Base-by-base conservation (phyloP, 768 basidiomycete genomes). In the Amanita muscaria region DNA sequence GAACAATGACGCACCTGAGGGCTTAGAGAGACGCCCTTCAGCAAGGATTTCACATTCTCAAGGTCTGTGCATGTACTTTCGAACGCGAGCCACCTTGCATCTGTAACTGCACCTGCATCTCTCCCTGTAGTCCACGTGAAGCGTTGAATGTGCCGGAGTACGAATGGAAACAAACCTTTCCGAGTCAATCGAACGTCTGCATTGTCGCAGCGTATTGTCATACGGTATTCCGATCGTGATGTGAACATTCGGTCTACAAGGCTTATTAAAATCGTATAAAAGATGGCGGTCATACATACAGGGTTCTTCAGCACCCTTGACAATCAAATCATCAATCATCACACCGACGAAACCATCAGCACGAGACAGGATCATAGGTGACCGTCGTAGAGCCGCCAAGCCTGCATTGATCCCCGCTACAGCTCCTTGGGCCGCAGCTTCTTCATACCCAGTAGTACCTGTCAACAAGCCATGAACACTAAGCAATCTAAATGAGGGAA, bases 381-480 rank as follows among this genome's bases (percentile, higher is more conserved):
- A 66, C 31, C 65, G 69, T 11, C 64, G 57, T 3, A 68, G 66
- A 6, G 87, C 80, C 0, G 77, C 65, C 2, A 90, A 69, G 0
- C 88, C 91, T 0, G 91, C 91, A 45, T 94, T 93, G 40, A 88
- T 80, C 2, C 91, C 90, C 1, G 90, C 91, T 0, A 94, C 63
- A n/a, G 78, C 66, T 7, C 91, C 91, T 58, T 93, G 91, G 3
- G 87, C 88, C 2, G 88, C 91, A 1, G 91, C 91, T 64, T 94
- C 91, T 58, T 94, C 91, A 57, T 94, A 94, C 4, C 91, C 91
- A 2, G 91, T 94, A 1, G 91, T 94, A 9, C 85, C 84, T 79
- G 41, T 49, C 19, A 18, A 36, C 35, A 36, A 36, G 35, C 5
- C 35, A 19, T n/a, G n/a, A n/a, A 9, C n/a, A 36, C 19, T 6